A percentile compares a stretch with the other conserved stretches of the same genome.
Conservation (phyloP, 1,284 basidiomycete genomes). For the Gymnopus androsaceus region DNA sequence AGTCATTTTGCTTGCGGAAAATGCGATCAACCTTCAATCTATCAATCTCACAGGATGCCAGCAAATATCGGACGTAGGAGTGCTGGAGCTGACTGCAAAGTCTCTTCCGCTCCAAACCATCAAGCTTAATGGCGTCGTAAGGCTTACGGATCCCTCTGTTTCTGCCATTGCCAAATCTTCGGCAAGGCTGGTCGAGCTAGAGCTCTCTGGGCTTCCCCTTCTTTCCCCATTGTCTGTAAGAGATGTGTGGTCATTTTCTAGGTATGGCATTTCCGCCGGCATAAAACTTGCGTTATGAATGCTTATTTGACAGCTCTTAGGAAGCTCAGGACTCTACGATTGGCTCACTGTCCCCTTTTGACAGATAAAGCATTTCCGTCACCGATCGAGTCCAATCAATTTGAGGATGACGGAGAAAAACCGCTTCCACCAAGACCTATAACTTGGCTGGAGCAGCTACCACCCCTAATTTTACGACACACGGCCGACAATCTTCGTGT, state of each 20-base stretch:
- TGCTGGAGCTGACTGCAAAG: conserved; percentile 70
- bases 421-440: conserved; percentile 53
- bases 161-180: conserved; percentile 75
- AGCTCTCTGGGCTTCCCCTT: conserved; percentile 74
- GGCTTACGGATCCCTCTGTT: conserved; percentile 76
- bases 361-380: conserved; percentile 83
- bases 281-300: conserved; percentile 11
- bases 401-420: conserved; percentile 40
- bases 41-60: conserved; percentile 80
- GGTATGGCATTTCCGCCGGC: conserved; percentile 30
- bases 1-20: conserved; percentile 61
- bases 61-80: conserved; percentile 72
- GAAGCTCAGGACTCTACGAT: conserved; percentile 74
- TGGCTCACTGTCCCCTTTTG: conserved; percentile 71
- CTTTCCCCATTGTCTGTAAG: conserved; percentile 73
- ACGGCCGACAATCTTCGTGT: conserved; percentile 72
- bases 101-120: conserved; percentile 74
- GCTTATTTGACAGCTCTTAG: conserved; percentile 30
- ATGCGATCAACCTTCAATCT: conserved; percentile 70
- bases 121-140: conserved; percentile 67
- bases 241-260: conserved; percentile 81
- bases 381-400: conserved; percentile 26
- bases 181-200: conserved; percentile 80
- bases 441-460: conserved; percentile 59
- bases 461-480: conserved; percentile 60